Base-by-base conservation (phyloP, 495 filamentous ascomycete genomes). In the Tuber calosporum region DNA sequence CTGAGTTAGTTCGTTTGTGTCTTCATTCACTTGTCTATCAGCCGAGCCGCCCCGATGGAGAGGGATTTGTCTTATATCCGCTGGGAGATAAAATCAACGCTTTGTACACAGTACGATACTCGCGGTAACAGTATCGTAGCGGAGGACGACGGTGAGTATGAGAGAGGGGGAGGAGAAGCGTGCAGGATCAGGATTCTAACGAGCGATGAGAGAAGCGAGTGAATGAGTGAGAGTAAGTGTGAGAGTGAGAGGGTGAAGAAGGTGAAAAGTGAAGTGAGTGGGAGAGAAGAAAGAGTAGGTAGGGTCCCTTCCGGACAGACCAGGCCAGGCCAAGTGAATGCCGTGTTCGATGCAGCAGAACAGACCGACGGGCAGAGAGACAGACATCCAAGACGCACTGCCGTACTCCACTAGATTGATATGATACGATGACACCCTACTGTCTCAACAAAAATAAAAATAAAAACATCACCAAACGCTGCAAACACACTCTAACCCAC, bases 1-100 rank as follows among this genome's bases (percentile, higher is more conserved):
- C 70, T 71, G 72, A 68, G 74, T 74, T 77, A 72, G 41, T 68
- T 77, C 70, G 74, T 70, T 78, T 69, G 76, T 71, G 71, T 71
- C 26, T 19, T 62, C 53, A 26, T 4, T 62, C 53, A 26, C 53
- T 62, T 62, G 53, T 34, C 53, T 30, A 30, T 9, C 74, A 78
- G 76, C 76, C 76, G 76, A 78, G 76, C 76, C 74, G 76, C 76
- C 76, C 70, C 76, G 75, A 78, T 62, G 73, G 43, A 67, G 77
- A 77, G 72, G 69, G 66, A 77, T 77, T 73, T 77, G 76, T 77
- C 76, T 77, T 62, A 62, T 77, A 77, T 77, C 76, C 76, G 70
- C 73, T 77, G 69, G 74, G 48, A 71, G 68, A 75, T 74, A 75
- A 69, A 71, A 78, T 70, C 75, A 78, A 78, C 76, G 71, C 75